Conservation (phyloP, 2,329 filamentous ascomycete genomes). For the Alternaria triticina region DNA sequence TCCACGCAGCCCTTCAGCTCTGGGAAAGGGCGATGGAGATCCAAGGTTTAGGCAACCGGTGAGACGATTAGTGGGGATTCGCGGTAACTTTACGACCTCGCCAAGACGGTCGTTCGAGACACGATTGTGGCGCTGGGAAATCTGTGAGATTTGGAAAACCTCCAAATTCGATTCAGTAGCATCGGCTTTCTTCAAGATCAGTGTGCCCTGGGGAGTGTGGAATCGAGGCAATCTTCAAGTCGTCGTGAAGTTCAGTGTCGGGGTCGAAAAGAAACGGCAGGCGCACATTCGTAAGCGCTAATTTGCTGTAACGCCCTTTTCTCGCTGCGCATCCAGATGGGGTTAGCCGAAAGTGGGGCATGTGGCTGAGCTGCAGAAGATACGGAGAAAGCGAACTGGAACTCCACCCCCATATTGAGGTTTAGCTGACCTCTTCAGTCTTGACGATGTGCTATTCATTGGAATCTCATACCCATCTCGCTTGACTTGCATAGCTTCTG, state of each 20-base stretch:
- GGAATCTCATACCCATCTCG: neutral
- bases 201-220: neutral
- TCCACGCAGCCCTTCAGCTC: slow-evolving; percentile 21
- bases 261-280: slow-evolving; percentile 1
- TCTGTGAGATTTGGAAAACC: neutral
- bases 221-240: too few species aligned
- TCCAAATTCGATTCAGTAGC: too few species aligned
- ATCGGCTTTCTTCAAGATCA: neutral
- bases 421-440: neutral
- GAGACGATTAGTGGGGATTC: slow-evolving; percentile 17
- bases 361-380: slow-evolving; percentile 13
- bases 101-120: slow-evolving; percentile 8
- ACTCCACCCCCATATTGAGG: neutral
- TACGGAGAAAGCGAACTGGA: slow-evolving; percentile 1
- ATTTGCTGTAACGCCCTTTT: slow-evolving; percentile 21
- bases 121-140: neutral
- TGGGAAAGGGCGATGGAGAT: slow-evolving; percentile 20
- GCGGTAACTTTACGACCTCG: slow-evolving; percentile 9
- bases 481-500: neutral
- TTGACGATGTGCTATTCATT: neutral
- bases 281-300: slow-evolving; percentile 14
- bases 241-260: neutral
- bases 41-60: slow-evolving; percentile 22
- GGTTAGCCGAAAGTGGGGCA: slow-evolving; percentile 4
- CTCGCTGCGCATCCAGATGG: neutral